Base-by-base conservation (phyloP, 75 land plant genomes). In the Ceratopteris richardii region DNA sequence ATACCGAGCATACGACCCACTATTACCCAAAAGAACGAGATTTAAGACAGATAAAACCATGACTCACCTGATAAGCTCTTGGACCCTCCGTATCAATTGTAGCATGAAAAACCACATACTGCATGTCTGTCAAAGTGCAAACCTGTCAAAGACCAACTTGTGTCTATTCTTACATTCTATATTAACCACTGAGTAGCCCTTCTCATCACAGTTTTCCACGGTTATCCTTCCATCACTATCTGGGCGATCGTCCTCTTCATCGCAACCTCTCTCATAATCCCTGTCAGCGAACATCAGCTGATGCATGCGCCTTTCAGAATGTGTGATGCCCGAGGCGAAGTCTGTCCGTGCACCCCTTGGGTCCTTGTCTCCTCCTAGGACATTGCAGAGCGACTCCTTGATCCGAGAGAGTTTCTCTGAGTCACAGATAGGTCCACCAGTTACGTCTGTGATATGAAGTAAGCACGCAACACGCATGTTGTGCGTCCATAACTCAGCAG, bases 401-500 rank as follows among this genome's bases (percentile, higher is more conserved):
- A 71, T 58, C 2, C 46, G 27, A 3, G 14, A 41, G 3, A 65
- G 52, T 30, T 58, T 58, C 19, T 42, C 25, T 26, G 18, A 12
- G 5, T 66, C 42, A n/a, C 31, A 24, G 0, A 71, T 44, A 17
- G 74, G 74, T 3, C 69, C 40, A 29, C 62, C 52, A 0, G 74
- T 71, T 9, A 5, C 51, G 36, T 57, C 61, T 4, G 64, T 69
- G 0, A 60, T 65, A 2, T 84, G 82, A 1, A 81, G 70, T 14
- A 92, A 73, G 44, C 86, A 88, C 12, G 97, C 97, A 4, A 85
- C 68, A 1, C 95, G 56, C 9, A 41, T 69, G 27, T 88, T 92
- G 68, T 92, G 97, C 13, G 83, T 91, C 97, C 97, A 92, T 1
- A 81, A 85, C 51, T 88, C 84, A 0, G 97, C 97, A 41, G 77